These are phyloP conservation scores for Ogataea thermomethanolica DNA, from an alignment of 805 yeast genomes.

Conservation along the genomic window DNA sequence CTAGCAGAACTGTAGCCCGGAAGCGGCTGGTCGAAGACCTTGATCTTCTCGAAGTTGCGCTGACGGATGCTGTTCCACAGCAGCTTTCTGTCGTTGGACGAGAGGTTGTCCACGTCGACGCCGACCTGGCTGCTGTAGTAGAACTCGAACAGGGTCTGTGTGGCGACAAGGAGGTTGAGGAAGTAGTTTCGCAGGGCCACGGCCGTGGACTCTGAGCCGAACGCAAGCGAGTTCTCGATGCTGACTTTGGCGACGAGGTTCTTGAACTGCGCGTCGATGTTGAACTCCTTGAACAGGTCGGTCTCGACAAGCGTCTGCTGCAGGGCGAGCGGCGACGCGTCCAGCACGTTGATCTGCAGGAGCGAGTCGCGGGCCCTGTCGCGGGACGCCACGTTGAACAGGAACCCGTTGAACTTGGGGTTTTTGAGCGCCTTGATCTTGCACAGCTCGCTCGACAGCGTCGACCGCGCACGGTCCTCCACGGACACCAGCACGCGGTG, in stretches of 20 bases:
- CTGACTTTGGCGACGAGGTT: conserved; percentile 47
- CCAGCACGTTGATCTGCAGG: conserved; percentile 4
- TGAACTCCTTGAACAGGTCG: conserved; percentile 47
- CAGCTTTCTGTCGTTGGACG: conserved; percentile 40
- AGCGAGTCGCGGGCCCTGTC: conserved; percentile 1
- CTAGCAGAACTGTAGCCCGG: too few relatives aligned
- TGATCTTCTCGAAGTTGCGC: conserved; percentile 48
- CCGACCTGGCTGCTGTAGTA: conserved; percentile 32
- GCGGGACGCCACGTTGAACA: conserved; percentile 13
- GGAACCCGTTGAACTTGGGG: conserved; percentile 14
- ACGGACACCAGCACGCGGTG: conserved; percentile 15
- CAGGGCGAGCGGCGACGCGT: conserved; percentile 27
- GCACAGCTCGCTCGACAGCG: conserved; percentile 24
- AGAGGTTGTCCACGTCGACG: conserved; percentile 28
- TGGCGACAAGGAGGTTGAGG: conserved; percentile 52
- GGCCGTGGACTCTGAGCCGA: conserved; percentile 38
- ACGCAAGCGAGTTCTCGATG: conserved; percentile 42
- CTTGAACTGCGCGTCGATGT: conserved; percentile 42
- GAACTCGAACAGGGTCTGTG: conserved; percentile 51
- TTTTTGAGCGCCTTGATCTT: conserved; percentile 16
- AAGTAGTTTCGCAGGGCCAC: conserved; percentile 48
- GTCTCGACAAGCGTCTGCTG: conserved; percentile 37
- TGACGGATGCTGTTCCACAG: conserved; percentile 50
- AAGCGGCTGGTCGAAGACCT: conserved; percentile 19
- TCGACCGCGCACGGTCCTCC: conserved; percentile 15